Percentiles rank a stretch among this genome's conserved stretches.
Conservation (phyloP, 1,284 basidiomycete genomes). For the Apiotrichum gracile region DNA sequence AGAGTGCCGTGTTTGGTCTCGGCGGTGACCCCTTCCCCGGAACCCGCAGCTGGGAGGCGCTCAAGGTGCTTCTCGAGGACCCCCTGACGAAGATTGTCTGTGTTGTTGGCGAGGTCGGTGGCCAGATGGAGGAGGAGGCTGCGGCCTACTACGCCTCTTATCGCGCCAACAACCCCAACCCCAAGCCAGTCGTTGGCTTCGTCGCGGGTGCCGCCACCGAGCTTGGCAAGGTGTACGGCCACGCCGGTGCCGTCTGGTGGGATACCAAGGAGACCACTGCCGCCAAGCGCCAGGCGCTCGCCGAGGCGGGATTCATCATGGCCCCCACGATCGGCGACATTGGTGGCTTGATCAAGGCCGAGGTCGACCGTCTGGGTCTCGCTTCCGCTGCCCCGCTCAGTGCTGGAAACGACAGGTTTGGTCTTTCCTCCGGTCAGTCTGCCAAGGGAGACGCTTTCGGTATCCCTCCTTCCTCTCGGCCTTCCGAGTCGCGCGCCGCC, state of each 20-base stretch:
- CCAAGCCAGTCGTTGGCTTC: constrained; percentile 91
- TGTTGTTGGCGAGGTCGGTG: constrained; percentile 93
- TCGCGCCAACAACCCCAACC: constrained; percentile 55
- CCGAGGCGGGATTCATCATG: constrained; percentile 14
- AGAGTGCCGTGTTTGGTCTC: constrained; percentile 88
- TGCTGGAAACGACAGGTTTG: not conserved
- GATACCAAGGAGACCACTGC: constrained; percentile 13
- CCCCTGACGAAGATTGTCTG: constrained; percentile 79
- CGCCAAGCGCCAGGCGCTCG: constrained; percentile 12
- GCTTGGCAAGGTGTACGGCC: constrained; percentile 90
- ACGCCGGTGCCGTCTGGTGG: constrained; percentile 53
- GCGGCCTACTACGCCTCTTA: constrained; percentile 84
- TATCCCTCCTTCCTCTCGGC: no score
- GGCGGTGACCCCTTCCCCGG: constrained; percentile 97
- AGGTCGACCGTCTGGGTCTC: constrained; percentile 6
- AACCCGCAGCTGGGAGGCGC: constrained; percentile 61
- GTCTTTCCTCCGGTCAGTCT: no score
- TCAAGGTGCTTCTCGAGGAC: constrained; percentile 87
- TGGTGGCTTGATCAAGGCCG: constrained; percentile 13
- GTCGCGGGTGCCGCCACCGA: constrained; percentile 92
- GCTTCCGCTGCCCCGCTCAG: not conserved
- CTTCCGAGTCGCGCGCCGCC: no score
- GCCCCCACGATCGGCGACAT: constrained; percentile 17
- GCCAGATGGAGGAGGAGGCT: constrained; percentile 89
- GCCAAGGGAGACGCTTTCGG: no score